These are phyloP conservation scores for Gelatoporia subvermispora DNA, from an alignment of 768 basidiomycete genomes.

Conservation along the genomic window DNA sequence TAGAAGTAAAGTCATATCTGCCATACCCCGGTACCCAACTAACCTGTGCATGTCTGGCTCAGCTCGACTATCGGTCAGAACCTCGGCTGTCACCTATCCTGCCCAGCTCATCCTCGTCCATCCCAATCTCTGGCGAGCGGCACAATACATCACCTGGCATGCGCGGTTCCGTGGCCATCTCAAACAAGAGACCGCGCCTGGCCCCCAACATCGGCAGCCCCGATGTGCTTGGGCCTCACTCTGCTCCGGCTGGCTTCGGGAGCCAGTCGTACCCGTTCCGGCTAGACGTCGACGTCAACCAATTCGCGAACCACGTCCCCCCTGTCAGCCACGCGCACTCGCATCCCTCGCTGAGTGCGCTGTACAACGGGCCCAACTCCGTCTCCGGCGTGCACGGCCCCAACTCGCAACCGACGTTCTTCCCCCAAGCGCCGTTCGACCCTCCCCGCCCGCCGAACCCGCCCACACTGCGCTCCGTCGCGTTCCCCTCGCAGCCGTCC, in stretches of 20 bases:
- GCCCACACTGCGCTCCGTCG: conserved; percentile 9
- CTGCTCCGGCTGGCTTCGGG: conserved; percentile 8
- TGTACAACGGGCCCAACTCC: neutral
- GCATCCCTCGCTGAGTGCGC: conserved; percentile 6
- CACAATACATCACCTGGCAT: conserved; percentile 15
- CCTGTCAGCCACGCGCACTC: conserved; percentile 13
- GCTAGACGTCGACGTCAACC: conserved; percentile 22
- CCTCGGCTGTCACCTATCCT: conserved; percentile 12
- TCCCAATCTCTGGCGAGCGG: conserved; percentile 26
- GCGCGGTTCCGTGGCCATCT: conserved; percentile 8
- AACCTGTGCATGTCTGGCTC: neutral
- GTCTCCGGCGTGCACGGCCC: neutral
- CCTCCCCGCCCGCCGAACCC: conserved; percentile 2
- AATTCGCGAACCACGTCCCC: conserved; percentile 11
- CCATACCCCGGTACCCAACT: neutral
- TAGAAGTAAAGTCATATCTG: neutral
- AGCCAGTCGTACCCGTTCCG: conserved; percentile 21
- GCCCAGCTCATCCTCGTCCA: conserved; percentile 10
- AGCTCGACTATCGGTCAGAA: conserved; percentile 22
- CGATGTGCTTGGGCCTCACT: conserved; percentile 11
- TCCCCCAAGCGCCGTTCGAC: conserved; percentile 13
- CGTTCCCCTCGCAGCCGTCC: conserved; percentile 10
- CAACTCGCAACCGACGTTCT: conserved; percentile 5
- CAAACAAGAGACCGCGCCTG: conserved; percentile 18
- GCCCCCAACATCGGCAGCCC: conserved; percentile 1